These are phyloP conservation scores for Rosellinia necatrix DNA, from an alignment of 2,329 filamentous ascomycete genomes.

Conservation along the genomic window DNA sequence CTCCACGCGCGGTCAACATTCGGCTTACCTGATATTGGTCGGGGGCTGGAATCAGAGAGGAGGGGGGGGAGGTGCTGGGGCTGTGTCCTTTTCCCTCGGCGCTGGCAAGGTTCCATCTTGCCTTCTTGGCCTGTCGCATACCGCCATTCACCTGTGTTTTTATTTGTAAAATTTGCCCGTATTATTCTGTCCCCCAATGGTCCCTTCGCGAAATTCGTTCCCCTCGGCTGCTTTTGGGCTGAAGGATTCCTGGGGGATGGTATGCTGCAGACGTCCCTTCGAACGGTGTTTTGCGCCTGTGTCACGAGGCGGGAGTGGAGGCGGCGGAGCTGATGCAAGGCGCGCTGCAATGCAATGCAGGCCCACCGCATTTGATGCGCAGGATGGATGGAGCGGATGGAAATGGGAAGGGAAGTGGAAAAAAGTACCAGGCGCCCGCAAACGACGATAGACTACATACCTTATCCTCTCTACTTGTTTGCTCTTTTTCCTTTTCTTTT, in stretches of 20 bases:
- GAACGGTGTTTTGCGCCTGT: constrained; percentile 2
- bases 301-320: constrained; percentile 6
- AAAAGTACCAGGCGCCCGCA: constrained; percentile 1
- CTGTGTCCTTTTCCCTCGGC: background rate
- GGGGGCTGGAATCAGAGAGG: background rate
- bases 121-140: too few relatives aligned
- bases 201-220: too few relatives aligned
- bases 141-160: too few relatives aligned
- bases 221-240: background rate
- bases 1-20: background rate
- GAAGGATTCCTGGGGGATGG: background rate
- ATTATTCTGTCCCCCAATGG: too few relatives aligned
- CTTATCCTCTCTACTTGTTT: background rate
- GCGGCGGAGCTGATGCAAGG: constrained; percentile 7
- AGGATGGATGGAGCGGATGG: background rate
- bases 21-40: background rate
- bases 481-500: background rate
- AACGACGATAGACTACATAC: too few relatives aligned
- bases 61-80: too few relatives aligned
- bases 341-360: constrained; percentile 9
- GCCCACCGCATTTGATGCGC: background rate
- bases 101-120: too few relatives aligned
- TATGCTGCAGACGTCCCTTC: constrained; percentile 6
- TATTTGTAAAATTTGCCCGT: too few relatives aligned
- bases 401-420: constrained; percentile 13